Evolutionary conservation across 1,284 basidiomycete species (phyloP).

Genomic region (Leccinum proliferum): DNA sequence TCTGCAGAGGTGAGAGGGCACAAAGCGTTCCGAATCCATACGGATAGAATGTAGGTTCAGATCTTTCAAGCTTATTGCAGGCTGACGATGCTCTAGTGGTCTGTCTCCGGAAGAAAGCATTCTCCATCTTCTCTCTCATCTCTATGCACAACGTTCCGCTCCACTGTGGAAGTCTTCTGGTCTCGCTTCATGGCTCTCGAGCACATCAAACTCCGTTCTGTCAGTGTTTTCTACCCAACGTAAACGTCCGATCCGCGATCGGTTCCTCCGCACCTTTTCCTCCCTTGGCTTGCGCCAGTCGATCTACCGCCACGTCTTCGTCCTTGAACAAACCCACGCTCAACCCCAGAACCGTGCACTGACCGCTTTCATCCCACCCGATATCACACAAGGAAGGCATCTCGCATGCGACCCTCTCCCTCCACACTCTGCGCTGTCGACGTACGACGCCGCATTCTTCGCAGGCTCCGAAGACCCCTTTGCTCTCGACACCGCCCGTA

Average conservation of each 20-base stretch:
- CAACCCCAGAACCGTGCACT: conserved; percentile 38
- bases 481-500: conserved; percentile 20
- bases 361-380: conserved; percentile 66
- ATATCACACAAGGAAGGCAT: conserved; percentile 43
- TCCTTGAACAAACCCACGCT: conserved; percentile 55
- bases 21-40: conserved; percentile 62
- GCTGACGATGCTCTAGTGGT: conserved; percentile 28
- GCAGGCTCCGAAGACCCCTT: conserved; percentile 51
- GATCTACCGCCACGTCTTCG: conserved; percentile 73
- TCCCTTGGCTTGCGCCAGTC: conserved; percentile 41
- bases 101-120: conserved; percentile 38
- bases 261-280: conserved; percentile 43
- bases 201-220: conserved; percentile 42
- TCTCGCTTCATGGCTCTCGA: conserved; percentile 65
- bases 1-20: conserved; percentile 54
- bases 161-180: conserved; percentile 76
- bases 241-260: conserved; percentile 31
- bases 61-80: neutral
- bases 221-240: conserved; percentile 31
- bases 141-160: conserved; percentile 76
- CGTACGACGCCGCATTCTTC: conserved; percentile 74
- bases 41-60: conserved; percentile 51
- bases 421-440: conserved; percentile 50
- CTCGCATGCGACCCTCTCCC: conserved; percentile 82
- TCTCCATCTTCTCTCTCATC: conserved; percentile 72